Evolutionary conservation across 176 grass and related monocot genomes (phyloP).

Genomic region (Aegilops umbellulata): DNA sequence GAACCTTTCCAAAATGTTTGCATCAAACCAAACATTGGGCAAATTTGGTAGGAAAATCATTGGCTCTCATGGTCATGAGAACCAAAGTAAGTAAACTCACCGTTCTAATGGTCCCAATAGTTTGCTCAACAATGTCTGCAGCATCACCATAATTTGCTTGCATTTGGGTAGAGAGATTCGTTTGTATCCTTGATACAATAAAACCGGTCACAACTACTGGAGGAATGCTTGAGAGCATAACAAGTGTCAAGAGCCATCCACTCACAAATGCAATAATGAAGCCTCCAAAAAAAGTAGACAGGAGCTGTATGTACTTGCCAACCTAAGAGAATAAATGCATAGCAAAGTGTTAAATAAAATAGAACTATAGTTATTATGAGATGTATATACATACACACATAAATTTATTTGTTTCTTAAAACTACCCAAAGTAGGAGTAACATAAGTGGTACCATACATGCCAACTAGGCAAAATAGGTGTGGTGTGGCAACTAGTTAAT

Average conservation of each 20-base stretch:
- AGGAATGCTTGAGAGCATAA: slow-evolving; percentile 75
- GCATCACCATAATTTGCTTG: slow-evolving; percentile 72
- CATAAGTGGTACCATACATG: too few relatives aligned
- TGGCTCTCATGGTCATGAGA: background rate
- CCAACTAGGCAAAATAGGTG: too few relatives aligned
- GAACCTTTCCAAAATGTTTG: background rate
- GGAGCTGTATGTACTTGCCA: slow-evolving; percentile 67
- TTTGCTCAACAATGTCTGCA: slow-evolving; percentile 71
- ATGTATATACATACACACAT: too few relatives aligned
- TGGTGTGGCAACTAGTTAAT: too few relatives aligned
- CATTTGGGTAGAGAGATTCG: slow-evolving; percentile 48
- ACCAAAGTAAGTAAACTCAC: slow-evolving; percentile 17
- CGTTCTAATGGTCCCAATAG: slow-evolving; percentile 70
- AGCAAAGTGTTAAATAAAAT: background rate
- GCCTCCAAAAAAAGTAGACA: slow-evolving; percentile 70
- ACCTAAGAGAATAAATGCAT: slow-evolving; percentile 39
- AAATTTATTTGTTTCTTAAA: too few relatives aligned
- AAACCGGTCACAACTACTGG: slow-evolving; percentile 38
- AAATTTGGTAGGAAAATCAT: background rate
- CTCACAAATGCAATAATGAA: slow-evolving; percentile 71
- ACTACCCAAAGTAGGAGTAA: too few relatives aligned
- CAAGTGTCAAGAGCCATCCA: slow-evolving; percentile 87
- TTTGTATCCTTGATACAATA: slow-evolving; percentile 42
- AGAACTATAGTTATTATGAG: background rate
- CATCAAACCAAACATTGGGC: background rate